Evolutionary conservation across 257 asterid species (phyloP).

Genomic region (Primulina eburnea): DNA sequence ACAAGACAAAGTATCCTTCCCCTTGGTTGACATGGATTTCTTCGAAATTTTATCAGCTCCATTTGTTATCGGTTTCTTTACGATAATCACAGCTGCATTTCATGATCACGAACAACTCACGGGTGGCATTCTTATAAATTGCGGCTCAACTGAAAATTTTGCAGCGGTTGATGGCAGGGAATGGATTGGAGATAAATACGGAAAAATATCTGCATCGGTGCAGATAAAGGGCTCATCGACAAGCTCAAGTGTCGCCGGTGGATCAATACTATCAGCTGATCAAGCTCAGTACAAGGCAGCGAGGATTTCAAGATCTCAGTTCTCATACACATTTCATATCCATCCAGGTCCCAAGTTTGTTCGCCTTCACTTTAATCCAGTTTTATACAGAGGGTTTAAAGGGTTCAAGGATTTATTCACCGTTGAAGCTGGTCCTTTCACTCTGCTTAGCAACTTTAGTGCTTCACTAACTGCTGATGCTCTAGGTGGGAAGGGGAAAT

Average conservation of each 20-base stretch:
- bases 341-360: constrained; percentile 32
- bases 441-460: too few relatives aligned
- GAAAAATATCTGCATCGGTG: neutral
- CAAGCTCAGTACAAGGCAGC: constrained; percentile 14
- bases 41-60: neutral
- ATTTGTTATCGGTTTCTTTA: neutral
- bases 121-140: neutral
- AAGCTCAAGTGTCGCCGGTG: neutral
- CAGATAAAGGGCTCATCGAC: neutral
- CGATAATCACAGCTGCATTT: neutral
- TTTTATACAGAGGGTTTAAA: constrained; percentile 22
- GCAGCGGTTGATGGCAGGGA: neutral
- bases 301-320: constrained; percentile 8
- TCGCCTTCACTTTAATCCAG: constrained; percentile 30
- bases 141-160: neutral
- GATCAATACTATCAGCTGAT: neutral
- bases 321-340: constrained; percentile 25
- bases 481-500: too few relatives aligned
- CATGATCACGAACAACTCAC: neutral
- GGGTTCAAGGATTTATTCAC: constrained; percentile 29
- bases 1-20: too few relatives aligned
- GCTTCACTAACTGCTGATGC: too few relatives aligned
- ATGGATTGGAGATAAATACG: neutral
- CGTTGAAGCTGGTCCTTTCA: too few relatives aligned
- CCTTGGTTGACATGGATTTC: neutral